Percentiles rank a stretch among this genome's conserved stretches.
These are phyloP conservation scores for Buxus sempervirens DNA, from an alignment of 164 flowering plant genomes.

Conservation along the genomic window DNA sequence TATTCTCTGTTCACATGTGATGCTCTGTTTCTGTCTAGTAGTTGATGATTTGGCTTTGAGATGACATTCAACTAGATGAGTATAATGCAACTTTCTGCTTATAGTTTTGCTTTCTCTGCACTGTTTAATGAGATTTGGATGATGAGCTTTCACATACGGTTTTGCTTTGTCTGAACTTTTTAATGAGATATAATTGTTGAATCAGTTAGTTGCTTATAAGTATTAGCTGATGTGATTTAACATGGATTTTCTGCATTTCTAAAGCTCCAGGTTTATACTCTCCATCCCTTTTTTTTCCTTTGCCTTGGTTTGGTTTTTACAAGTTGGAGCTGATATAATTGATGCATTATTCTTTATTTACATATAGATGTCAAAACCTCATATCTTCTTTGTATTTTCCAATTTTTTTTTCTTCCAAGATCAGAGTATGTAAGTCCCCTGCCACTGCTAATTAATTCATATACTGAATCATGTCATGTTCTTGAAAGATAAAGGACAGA, in stretches of 20 bases:
- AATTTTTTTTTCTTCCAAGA: not conserved
- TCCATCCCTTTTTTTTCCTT: not conserved
- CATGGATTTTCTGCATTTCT: too few species aligned
- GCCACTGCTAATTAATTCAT: not conserved
- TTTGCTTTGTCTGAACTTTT: not conserved
- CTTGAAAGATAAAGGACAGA: too few species aligned
- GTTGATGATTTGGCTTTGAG: not conserved
- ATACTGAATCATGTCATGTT: not conserved
- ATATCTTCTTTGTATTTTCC: not conserved
- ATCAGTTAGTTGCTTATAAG: too few species aligned
- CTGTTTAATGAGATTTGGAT: too few species aligned
- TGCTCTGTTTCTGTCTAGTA: not conserved
- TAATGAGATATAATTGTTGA: too few species aligned
- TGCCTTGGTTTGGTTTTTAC: not conserved
- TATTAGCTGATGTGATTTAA: too few species aligned
- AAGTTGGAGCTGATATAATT: too few species aligned
- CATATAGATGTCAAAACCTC: not conserved
- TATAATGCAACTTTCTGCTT: too few species aligned
- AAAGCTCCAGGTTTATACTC: too few species aligned
- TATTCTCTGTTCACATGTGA: not conserved
- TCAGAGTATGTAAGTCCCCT: not conserved
- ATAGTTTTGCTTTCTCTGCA: not conserved
- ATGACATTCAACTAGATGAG: not conserved
- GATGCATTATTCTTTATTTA: not conserved
- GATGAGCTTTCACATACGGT: too few species aligned